These are phyloP conservation scores for Eruca vesicaria DNA, from an alignment of 441 rosid species.

Conservation along the genomic window DNA sequence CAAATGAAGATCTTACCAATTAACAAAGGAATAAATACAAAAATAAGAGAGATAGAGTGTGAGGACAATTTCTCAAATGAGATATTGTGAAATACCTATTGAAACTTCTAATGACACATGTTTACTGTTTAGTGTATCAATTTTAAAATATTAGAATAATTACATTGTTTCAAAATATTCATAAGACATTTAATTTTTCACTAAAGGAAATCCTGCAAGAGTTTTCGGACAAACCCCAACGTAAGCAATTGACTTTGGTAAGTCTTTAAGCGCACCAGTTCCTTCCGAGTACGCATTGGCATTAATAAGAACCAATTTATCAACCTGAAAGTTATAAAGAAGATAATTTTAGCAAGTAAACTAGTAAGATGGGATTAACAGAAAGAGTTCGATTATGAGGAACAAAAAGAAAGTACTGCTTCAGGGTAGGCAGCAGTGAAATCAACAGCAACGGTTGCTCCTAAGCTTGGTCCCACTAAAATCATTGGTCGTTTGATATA, in stretches of 20 bases:
- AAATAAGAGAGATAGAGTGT: not conserved
- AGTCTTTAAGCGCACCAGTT: constrained; percentile 51
- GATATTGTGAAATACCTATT: not conserved
- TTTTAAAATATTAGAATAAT: not conserved
- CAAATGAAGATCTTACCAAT: not conserved
- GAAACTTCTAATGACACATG: not conserved
- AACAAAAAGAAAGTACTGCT: constrained; percentile 43
- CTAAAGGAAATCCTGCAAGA: not conserved
- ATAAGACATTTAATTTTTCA: not conserved
- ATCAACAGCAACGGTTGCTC: constrained; percentile 67
- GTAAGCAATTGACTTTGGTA: constrained; percentile 54
- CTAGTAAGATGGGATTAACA: not conserved
- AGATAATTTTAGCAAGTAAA: not conserved
- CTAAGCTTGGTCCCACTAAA: constrained; percentile 83
- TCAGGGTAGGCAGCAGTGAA: constrained; percentile 60
- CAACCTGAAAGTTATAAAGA: constrained; percentile 39
- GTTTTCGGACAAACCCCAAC: constrained; percentile 52
- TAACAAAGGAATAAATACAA: not conserved
- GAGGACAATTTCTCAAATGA: not conserved
- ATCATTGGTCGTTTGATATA: constrained; percentile 64
- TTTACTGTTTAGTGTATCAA: not conserved
- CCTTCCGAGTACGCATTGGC: constrained; percentile 70
- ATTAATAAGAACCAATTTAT: constrained; percentile 62
- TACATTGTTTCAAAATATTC: not conserved
- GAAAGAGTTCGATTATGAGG: not conserved